These are phyloP conservation scores for Pythium myriotylum DNA, from an alignment of 352 stramenopile genomes.

Conservation along the genomic window DNA sequence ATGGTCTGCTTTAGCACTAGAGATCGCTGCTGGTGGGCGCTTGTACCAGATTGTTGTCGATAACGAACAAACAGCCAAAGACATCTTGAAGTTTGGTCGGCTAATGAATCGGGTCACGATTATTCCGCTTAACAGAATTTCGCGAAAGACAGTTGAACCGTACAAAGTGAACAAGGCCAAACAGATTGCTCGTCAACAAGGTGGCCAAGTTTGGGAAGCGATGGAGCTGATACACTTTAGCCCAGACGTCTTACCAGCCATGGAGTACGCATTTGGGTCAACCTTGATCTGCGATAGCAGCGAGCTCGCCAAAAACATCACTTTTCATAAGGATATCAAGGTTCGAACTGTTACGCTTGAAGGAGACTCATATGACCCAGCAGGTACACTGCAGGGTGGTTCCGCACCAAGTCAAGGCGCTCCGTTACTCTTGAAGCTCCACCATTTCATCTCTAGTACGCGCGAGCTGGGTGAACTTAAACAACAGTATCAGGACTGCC, in stretches of 20 bases:
- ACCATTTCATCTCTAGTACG: slow-evolving; percentile 76
- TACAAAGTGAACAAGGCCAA: slow-evolving; percentile 82
- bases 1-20: slow-evolving; percentile 94
- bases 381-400: slow-evolving; percentile 95
- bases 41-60: slow-evolving; percentile 99
- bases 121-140: slow-evolving; percentile 98
- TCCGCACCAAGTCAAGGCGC: slow-evolving; percentile 78
- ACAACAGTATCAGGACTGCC: slow-evolving; percentile 67
- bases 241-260: slow-evolving; percentile 92
- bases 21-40: slow-evolving; percentile 97
- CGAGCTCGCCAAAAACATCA: slow-evolving; percentile 88
- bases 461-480: slow-evolving; percentile 68
- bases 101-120: slow-evolving; percentile 97
- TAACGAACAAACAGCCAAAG: slow-evolving; percentile 97
- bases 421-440: slow-evolving; percentile 80
- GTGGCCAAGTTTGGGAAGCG: slow-evolving; percentile 91
- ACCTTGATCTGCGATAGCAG: slow-evolving; percentile 98
- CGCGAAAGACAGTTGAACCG: slow-evolving; percentile 67
- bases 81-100: slow-evolving; percentile 97
- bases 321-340: slow-evolving; percentile 92
- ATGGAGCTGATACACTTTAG: slow-evolving; percentile 98
- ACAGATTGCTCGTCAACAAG: slow-evolving; percentile 86
- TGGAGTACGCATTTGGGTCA: slow-evolving; percentile 99
- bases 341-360: slow-evolving; percentile 97
- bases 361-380: slow-evolving; percentile 98